Base-by-base conservation (phyloP, 768 basidiomycete genomes). In the Candolleomyces eurysporus region DNA sequence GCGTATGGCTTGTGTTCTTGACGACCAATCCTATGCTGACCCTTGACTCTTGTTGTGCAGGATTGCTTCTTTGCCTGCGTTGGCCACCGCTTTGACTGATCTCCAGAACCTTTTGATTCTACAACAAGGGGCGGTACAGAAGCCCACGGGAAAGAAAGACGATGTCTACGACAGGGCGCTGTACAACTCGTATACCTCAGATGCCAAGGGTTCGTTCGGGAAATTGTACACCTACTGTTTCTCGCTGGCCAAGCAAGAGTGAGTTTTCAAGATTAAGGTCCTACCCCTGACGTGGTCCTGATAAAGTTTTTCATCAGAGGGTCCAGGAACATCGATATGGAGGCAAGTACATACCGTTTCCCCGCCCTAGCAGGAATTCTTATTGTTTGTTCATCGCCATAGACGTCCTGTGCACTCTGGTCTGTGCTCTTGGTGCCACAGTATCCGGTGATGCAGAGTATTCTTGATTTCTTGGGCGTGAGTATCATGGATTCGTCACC, bases 311-410 rank as follows among this genome's bases (percentile, higher is more conserved):
- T 0, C 36, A 32, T 48, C 63, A 92, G 90, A 69, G 82, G 84
- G 70, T 84, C 85, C 19, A 82, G 86, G 64, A 92, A 91, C 69
- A 85, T 92, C 63, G 91, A 92, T 56, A 90, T 93, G 80, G 91
- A 93, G 76, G 90, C 90, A 63, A 66, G 77, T 66, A 16, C 3
- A 48, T 22, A 48, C 14, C 19, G 26, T 56, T n/a, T n/a, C 31
- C 52, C 52, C 60, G 22, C 59, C 26, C 54, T 17, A 9, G 19
- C 6, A 17, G 42, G n/a, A 5, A n/a, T 58, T 30, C 8, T 58
- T 54, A 45, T n/a, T 13, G 40, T 48, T 46, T 58, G 31, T 42
- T 8, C 9, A 48, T 48, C 42, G 32, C 60, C 36, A 36, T 36
- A 92, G 87, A 90, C 86, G 26, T 86, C 91, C 8, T 74, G 78